A percentile compares a stretch with the other conserved stretches of the same genome.
Evolutionary conservation across 2,329 filamentous ascomycete species (phyloP).

Genomic region (Harringtonia aguacate): DNA sequence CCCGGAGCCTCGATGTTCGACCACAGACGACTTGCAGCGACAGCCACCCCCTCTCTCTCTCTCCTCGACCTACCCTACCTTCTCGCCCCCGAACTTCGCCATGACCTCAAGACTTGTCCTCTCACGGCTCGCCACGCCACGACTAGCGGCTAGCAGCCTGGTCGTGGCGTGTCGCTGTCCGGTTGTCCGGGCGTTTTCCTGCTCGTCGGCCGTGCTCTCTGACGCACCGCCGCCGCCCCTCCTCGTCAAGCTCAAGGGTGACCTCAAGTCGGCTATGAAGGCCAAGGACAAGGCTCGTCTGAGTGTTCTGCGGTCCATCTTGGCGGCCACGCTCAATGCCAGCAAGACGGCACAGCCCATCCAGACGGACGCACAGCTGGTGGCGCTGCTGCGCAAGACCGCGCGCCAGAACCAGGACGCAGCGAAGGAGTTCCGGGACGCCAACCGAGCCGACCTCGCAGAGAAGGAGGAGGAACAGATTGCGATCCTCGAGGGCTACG

Average conservation of each 20-base stretch:
- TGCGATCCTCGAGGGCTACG: slow-evolving; percentile 54
- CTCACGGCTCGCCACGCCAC: not conserved
- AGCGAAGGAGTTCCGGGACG: slow-evolving; percentile 50
- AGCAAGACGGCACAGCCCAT: slow-evolving; percentile 65
- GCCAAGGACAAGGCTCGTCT: slow-evolving; percentile 55
- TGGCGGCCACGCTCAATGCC: slow-evolving; percentile 63
- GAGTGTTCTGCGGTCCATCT: slow-evolving; percentile 55
- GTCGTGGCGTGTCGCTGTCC: not conserved
- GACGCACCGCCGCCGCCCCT: slow-evolving; percentile 31
- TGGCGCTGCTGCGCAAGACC: slow-evolving; percentile 56
- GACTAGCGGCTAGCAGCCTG: not conserved
- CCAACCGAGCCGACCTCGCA: slow-evolving; percentile 56
- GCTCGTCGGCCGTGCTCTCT: slow-evolving; percentile 15
- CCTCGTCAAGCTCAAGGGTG: slow-evolving; percentile 42
- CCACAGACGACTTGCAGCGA: too few species aligned
- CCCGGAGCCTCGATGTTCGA: too few species aligned
- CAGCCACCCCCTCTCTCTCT: not conserved
- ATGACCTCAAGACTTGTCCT: not conserved
- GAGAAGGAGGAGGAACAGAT: slow-evolving; percentile 60
- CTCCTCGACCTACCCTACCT: not conserved
- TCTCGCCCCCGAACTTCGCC: not conserved
- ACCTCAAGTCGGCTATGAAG: slow-evolving; percentile 57
- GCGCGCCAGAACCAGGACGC: slow-evolving; percentile 47
- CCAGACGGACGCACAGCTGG: slow-evolving; percentile 57
- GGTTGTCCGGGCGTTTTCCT: slow-evolving; percentile 16